Evolutionary conservation across 2,329 filamentous ascomycete species (phyloP), one percentile per base, ranked within the genome.

Genomic region (Grosmannia serpens): DNA sequence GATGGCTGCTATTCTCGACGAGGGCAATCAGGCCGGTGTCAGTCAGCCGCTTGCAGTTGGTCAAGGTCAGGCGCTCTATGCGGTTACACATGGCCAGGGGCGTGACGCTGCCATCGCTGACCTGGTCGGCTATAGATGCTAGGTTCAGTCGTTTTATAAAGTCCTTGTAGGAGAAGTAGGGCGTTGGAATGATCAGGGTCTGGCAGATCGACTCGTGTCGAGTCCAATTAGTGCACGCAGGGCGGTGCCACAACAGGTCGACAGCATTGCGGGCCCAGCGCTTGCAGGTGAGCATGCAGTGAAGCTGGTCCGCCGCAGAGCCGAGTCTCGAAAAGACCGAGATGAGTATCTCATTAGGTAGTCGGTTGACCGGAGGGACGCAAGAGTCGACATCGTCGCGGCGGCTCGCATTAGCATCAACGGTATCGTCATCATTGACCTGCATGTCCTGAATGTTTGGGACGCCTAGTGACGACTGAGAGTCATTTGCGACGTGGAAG

Each of bases 341-440:
- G 67, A 99, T 96, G 69, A 97, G 84, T 62, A 99, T 88, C 77
- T 99, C 94, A 70, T 91, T 92, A 46, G 94, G 94, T 41, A 99
- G 79, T 59, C 88, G 84, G 65, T 88, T 87, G 61, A 96, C 85
- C 53, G 91, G 90, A n/a, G 87, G 85, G 57, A 85, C 74, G 67
- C 86, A 88, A 67, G 81, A 79, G n/a, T 49, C 53, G 13, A 22
- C 15, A 2, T 56, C 53, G n/a, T 44, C 47, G 7, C 11, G 29
- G 24, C 3, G 24, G 24, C 7, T 27, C 9, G 31, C 10, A 64
- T 83, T 77, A 68, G n/a, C 26, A 3, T 58, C 57, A 8, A 38
- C 56, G 8, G 41, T 54, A 6, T 11, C 27, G 11, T 86, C 84
- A 65, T 84, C 82, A 65, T 80, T 80, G 63, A 83, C 83, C 69